phyloP scores from a whole-genome alignment of 2,329 filamentous ascomycete species.

The Scytalidium sp. region DNA sequence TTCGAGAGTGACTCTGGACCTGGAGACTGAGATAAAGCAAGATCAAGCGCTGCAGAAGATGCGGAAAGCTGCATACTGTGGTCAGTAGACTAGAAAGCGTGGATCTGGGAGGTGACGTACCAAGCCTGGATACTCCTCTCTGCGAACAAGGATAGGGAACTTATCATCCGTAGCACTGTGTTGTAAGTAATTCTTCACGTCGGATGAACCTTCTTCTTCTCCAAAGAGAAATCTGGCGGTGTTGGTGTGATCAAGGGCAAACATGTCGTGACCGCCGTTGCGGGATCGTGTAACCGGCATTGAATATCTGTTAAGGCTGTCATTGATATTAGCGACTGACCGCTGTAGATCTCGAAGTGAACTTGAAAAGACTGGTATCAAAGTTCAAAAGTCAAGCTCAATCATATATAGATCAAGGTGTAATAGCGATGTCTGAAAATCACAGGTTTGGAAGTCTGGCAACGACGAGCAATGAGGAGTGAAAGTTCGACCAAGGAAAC shows the following conservation, averaged over 20 bases:
- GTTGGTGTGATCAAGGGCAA: slow-evolving; percentile 75
- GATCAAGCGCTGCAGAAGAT: slow-evolving; percentile 76
- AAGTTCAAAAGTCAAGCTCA: neutral
- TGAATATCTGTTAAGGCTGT: slow-evolving; percentile 83
- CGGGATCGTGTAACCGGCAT: slow-evolving; percentile 81
- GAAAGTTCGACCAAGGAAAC: too few relatives aligned
- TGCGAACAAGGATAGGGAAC: slow-evolving; percentile 80
- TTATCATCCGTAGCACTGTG: slow-evolving; percentile 75
- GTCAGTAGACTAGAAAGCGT: slow-evolving; percentile 28
- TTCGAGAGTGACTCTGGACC: slow-evolving; percentile 49
- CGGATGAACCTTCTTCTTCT: slow-evolving; percentile 62
- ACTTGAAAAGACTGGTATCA: neutral
- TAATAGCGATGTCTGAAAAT: too few relatives aligned
- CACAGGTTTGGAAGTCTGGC: too few relatives aligned
- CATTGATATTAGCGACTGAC: slow-evolving; percentile 17
- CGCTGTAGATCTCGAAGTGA: neutral
- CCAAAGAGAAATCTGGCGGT: slow-evolving; percentile 84
- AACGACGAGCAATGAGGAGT: too few relatives aligned
- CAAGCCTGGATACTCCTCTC: slow-evolving; percentile 38
- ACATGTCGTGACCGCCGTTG: slow-evolving; percentile 62
- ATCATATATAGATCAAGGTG: too few relatives aligned
- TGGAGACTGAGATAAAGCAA: slow-evolving; percentile 68
- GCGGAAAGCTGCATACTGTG: slow-evolving; percentile 65
- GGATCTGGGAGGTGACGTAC: slow-evolving; percentile 19
- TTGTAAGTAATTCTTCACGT: slow-evolving; percentile 67